Base-by-base conservation (phyloP, 176 grass and related monocot species). In the Leersia perrieri region DNA sequence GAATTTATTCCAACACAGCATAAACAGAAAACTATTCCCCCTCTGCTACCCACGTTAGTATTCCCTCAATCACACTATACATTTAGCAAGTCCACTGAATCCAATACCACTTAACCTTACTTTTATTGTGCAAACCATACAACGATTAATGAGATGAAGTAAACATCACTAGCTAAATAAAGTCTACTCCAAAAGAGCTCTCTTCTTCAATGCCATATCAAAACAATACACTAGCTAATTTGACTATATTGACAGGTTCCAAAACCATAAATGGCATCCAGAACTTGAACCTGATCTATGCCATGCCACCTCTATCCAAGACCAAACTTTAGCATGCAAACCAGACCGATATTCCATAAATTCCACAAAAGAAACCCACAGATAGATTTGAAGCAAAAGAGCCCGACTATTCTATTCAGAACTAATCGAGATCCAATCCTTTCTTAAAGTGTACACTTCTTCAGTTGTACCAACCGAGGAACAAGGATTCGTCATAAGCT, bases 391-490 rank as follows among this genome's bases (percentile, higher is more conserved):
- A 38, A 82, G 12, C 11, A 70, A 10, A 30, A 12, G 27, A 33
- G 31, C 40, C 41, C 1, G 5, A 16, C 40, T 60, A 40, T 85
- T 66, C 38, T 35, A 60, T n/a, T 68, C 42, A 8, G 57, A 18
- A 57, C 53, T 55, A 70, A 57, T 18, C 81, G 76, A 85, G 70
- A 89, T 81, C 87, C 30, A 20, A 76, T 32, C 40, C n/a, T 73
- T 20, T 75, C 64, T 61, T 64, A 68, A 34, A 51, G 12, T n/a
- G 33, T 16, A 30, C 22, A 25, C 53, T 10, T 58, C 44, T 60
- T 77, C 68, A 15, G 11, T 11, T 1, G 40, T 7, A 57, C 57
- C 60, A 72, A 58, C 16, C 11, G 1, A 67, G 5, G 15, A 73
- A 31, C 38, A 47, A 28, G 11, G 45, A 70, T 64, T 20, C 62